Evolutionary conservation across 2,329 filamentous ascomycete species (phyloP), one percentile per base, ranked within the genome.

Genomic region (Tolypocladium album): DNA sequence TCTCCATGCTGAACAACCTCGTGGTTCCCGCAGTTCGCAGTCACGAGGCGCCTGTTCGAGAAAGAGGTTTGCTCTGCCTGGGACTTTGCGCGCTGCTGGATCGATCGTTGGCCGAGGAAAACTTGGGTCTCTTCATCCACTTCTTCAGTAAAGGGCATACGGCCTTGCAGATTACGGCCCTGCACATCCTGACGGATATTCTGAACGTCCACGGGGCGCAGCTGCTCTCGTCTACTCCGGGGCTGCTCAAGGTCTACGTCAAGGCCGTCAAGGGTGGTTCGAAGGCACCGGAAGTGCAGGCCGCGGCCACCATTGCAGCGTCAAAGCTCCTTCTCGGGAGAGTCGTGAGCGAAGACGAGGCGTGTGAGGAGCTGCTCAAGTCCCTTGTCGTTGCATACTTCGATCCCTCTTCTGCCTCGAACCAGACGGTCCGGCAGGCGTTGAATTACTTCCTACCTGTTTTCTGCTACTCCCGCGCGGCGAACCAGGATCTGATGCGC

Each of bases 1-100:
- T 96, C 4, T 90, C 90, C n/a, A 97, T 97, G 89, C 81, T 99
- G 57, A 97, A 99, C 78, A 97, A 94, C 65, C 82, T 99, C 11
- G 90, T 99, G 52, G 92, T 99, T 2, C 94, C 94, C 8, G 94
- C 94, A 36, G 93, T 99, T 20, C 87, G 93, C 65, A 94, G 89
- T 69, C 91, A 96, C 67, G 92, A 97, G 70, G 90, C 91, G 6
- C 91, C 92, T 1, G 92, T 99, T 53, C 86, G 94, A 63, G 94
- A 99, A 75, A 85, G 91, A 60, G 94, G 94, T 22, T 79, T 99
- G 15, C 81, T 95, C 24, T 97, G 93, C 68, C 78, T 99, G 12
- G 94, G 94, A 4, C 80, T 99, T 12, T 97, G 92, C 72, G 92
- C 92, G 66, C 81, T 99, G 38, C 85, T 99, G 9, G 92, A 96